Evolutionary conservation across 768 basidiomycete genomes (phyloP).

Genomic region (Boletus tomentosulus): DNA sequence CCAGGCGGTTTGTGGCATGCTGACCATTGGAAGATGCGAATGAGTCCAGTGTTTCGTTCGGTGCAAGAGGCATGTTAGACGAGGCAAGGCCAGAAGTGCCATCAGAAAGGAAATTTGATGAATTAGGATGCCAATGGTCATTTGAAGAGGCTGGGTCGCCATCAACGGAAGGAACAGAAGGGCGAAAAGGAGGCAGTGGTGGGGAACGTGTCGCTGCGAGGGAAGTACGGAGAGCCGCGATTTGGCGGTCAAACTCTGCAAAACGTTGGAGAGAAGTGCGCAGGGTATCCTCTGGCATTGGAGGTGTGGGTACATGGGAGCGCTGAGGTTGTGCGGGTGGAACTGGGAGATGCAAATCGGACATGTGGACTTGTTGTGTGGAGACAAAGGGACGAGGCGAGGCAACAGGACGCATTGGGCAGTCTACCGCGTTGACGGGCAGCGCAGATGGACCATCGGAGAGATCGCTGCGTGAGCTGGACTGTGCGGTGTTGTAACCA

Average conservation of each 20-base stretch:
- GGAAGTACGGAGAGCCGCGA: slow-evolving; percentile 44
- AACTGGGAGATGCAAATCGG: slow-evolving; percentile 31
- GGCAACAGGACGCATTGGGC: slow-evolving; percentile 12
- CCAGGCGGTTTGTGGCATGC: slow-evolving; percentile 11
- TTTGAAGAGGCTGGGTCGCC: slow-evolving; percentile 13
- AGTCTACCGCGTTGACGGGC: slow-evolving; percentile 11
- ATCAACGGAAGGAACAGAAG: slow-evolving; percentile 18
- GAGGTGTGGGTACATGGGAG: slow-evolving; percentile 9
- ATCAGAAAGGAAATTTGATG: slow-evolving; percentile 19
- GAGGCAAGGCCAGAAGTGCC: slow-evolving; percentile 6
- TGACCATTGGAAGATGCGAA: slow-evolving; percentile 20
- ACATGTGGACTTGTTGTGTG: slow-evolving; percentile 48
- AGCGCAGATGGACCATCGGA: slow-evolving; percentile 15
- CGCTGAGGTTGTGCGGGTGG: slow-evolving; percentile 9
- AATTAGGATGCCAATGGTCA: slow-evolving; percentile 16
- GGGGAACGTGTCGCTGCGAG: slow-evolving; percentile 27
- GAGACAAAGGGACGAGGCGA: slow-evolving; percentile 39
- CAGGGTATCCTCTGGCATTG: slow-evolving; percentile 34
- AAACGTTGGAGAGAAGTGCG: slow-evolving; percentile 48
- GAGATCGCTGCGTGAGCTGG: slow-evolving; percentile 33
- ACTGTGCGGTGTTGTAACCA: slow-evolving; percentile 31
- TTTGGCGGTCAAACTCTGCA: slow-evolving; percentile 51
- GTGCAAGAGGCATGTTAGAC: slow-evolving; percentile 9
- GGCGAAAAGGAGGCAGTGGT: slow-evolving; percentile 22
- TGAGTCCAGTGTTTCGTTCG: slow-evolving; percentile 10